Percentiles rank a stretch among this genome's conserved stretches.
These are phyloP conservation scores for Paragyromitra xinjiangensis DNA, from an alignment of 495 filamentous ascomycete species.

Conservation along the genomic window DNA sequence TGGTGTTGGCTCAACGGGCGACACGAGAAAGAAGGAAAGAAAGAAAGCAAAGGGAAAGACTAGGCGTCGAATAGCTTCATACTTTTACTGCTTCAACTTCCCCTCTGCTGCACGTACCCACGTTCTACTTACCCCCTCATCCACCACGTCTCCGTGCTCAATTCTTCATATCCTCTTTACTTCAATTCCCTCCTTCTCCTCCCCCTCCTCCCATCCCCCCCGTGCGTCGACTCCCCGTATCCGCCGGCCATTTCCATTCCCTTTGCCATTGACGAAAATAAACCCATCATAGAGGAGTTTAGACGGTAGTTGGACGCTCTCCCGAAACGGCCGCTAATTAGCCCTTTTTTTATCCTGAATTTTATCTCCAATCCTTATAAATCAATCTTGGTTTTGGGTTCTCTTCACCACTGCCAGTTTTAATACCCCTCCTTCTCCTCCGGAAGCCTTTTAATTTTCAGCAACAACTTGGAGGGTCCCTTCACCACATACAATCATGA, in stretches of 20 bases:
- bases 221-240: conserved; percentile 32
- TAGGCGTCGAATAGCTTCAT: conserved; percentile 40
- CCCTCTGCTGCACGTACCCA: conserved; percentile 24
- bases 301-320: conserved; percentile 35
- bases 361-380: conserved; percentile 36
- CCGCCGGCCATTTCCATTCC: conserved; percentile 39
- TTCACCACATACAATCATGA: conserved; percentile 71
- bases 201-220: not conserved
- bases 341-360: conserved; percentile 26
- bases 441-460: conserved; percentile 42
- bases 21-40: too few species aligned
- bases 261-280: conserved; percentile 37
- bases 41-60: not conserved
- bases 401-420: conserved; percentile 16
- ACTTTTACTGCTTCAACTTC: conserved; percentile 39
- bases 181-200: conserved; percentile 53
- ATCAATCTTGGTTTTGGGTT: conserved; percentile 27
- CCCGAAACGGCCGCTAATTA: conserved; percentile 25
- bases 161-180: conserved; percentile 48
- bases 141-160: conserved; percentile 43
- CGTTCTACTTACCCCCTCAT: conserved; percentile 33
- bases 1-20: conserved; percentile 22
- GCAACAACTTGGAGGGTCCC: conserved; percentile 14
- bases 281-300: conserved; percentile 36
- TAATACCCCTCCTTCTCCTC: conserved; percentile 38